Conservation (phyloP, 1,284 basidiomycete genomes). For the Boletus smithii region DNA sequence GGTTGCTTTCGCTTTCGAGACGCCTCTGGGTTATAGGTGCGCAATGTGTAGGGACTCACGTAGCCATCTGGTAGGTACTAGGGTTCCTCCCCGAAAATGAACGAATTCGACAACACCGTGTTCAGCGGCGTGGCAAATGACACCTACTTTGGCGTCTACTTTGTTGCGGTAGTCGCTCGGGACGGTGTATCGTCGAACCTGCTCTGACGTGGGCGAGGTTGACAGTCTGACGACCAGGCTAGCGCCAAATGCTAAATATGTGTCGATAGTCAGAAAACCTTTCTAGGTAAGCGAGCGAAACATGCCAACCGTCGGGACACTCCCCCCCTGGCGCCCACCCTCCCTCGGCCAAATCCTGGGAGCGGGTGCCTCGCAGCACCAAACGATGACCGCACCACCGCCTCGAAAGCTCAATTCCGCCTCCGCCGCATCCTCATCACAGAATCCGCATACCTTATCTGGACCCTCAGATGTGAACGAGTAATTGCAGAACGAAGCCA, state of each 20-base stretch:
- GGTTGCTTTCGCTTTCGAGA: slow-evolving; percentile 27
- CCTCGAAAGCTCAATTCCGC: no score
- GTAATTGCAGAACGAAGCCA: no score
- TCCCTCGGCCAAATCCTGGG: no score
- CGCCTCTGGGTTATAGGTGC: slow-evolving; percentile 12
- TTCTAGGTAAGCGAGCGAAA: not conserved
- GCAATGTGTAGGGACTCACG: slow-evolving; percentile 25
- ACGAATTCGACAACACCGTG: slow-evolving; percentile 56
- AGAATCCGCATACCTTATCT: no score
- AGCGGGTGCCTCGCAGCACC: no score
- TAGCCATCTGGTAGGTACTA: slow-evolving; percentile 42
- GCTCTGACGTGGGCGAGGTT: slow-evolving; percentile 29
- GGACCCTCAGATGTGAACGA: no score
- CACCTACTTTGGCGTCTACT: slow-evolving; percentile 58
- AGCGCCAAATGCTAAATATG: slow-evolving; percentile 50
- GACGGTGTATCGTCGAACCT: slow-evolving; percentile 43
- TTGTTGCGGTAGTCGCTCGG: slow-evolving; percentile 51
- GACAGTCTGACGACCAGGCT: slow-evolving; percentile 46
- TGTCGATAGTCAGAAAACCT: no score
- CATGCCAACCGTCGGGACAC: slow-evolving; percentile 48
- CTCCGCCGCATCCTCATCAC: no score
- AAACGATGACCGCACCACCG: no score
- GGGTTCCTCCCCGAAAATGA: slow-evolving; percentile 43
- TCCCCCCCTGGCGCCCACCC: no score
- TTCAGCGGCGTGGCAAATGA: slow-evolving; percentile 47